Percentiles rank a stretch among this genome's conserved stretches.
phyloP scores from a whole-genome alignment of 2,329 filamentous ascomycete genomes.

The Ophiostoma montium region DNA sequence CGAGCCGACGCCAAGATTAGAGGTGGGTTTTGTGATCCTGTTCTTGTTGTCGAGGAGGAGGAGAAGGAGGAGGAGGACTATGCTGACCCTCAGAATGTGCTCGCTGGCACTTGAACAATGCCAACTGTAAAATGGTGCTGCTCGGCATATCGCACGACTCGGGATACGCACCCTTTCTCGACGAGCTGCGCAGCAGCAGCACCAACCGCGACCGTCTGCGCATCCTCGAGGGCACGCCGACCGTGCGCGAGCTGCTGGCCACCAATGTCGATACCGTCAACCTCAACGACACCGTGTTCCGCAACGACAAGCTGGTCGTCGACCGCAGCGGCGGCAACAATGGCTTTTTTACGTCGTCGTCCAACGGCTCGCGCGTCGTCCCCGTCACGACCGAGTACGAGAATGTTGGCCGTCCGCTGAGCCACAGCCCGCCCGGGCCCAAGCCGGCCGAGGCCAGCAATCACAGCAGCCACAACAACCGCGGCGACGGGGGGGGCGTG shows the following conservation, averaged over 20 bases:
- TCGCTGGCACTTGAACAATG: conserved; percentile 43
- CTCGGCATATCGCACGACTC: conserved; percentile 49
- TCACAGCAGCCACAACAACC: no score
- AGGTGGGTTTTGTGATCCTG: background rate
- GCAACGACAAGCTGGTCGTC: conserved; percentile 35
- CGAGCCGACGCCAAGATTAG: conserved; percentile 42
- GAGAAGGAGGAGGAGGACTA: no score
- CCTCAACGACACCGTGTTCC: conserved; percentile 35
- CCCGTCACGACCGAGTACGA: background rate
- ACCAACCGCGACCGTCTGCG: conserved; percentile 29
- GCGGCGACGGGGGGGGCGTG: no score
- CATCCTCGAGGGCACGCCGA: conserved; percentile 39
- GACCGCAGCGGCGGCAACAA: conserved; percentile 12
- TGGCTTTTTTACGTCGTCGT: background rate
- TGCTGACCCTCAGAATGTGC: conserved; percentile 29
- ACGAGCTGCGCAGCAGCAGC: conserved; percentile 36
- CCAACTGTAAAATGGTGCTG: conserved; percentile 47
- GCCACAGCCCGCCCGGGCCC: background rate
- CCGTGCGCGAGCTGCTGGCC: conserved; percentile 30
- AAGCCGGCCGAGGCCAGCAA: background rate
- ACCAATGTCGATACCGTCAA: conserved; percentile 33
- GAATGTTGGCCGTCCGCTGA: no score
- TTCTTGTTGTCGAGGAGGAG: no score
- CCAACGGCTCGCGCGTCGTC: background rate
- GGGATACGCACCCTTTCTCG: conserved; percentile 44